Evolutionary conservation across 495 filamentous ascomycete genomes (phyloP).

Genomic region (Corynascus novoguineensis): DNA sequence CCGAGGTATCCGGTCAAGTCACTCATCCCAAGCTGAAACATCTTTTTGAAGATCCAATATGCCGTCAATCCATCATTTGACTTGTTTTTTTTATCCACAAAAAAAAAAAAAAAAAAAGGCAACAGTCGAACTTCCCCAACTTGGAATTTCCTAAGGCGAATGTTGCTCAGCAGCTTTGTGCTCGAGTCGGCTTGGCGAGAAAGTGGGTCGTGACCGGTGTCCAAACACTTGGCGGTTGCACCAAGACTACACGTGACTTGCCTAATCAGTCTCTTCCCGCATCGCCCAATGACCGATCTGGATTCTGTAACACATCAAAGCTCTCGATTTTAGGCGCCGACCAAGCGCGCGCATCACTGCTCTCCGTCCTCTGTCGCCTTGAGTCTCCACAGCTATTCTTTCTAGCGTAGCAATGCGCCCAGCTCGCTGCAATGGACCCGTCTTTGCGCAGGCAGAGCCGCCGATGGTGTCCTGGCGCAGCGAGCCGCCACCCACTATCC

Average conservation of each 20-base stretch:
- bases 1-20: no score
- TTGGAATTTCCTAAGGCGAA: no score
- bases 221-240: not conserved
- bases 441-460: not conserved
- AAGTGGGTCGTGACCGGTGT: no score
- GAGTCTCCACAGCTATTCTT: conserved; percentile 19
- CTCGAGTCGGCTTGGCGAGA: no score
- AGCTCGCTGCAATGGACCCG: conserved; percentile 17
- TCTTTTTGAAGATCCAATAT: no score
- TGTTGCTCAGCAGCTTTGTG: no score
- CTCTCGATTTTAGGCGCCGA: conserved; percentile 30
- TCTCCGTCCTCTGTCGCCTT: not conserved
- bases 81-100: no score
- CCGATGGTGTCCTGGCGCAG: conserved; percentile 9
- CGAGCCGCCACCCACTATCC: conserved; percentile 13
- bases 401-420: no score
- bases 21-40: not conserved
- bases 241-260: not conserved
- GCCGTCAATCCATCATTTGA: no score
- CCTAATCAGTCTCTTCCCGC: not conserved
- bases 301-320: not conserved
- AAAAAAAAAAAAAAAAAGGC: no score
- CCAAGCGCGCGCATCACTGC: conserved; percentile 23
- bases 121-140: no score
- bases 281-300: not conserved